Evolutionary conservation across 495 filamentous ascomycete species (phyloP).

Genomic region (Hypoxylon intermedium): DNA sequence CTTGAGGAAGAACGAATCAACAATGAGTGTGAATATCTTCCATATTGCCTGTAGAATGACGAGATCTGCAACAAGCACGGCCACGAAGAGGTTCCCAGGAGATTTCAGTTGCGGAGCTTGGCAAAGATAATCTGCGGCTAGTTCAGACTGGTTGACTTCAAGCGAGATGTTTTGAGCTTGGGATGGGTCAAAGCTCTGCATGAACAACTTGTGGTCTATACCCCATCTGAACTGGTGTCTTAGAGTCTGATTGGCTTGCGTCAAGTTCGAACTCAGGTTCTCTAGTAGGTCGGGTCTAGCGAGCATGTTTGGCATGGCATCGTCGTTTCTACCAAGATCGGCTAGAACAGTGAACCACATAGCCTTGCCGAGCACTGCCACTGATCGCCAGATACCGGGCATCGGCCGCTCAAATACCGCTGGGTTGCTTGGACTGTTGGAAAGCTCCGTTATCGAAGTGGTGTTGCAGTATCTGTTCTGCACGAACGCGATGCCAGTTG

Average conservation of each 20-base stretch:
- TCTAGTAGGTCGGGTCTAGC: constrained; percentile 25
- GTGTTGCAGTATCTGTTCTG: constrained; percentile 14
- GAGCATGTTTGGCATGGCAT: constrained; percentile 38
- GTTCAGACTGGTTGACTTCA: constrained; percentile 31
- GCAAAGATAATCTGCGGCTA: constrained; percentile 41
- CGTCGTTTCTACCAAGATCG: constrained; percentile 39
- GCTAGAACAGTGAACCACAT: constrained; percentile 42
- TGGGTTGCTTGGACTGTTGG: constrained; percentile 5
- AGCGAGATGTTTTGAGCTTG: constrained; percentile 22
- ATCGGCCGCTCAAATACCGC: constrained; percentile 6
- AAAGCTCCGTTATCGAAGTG: constrained; percentile 9
- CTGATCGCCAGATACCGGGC: constrained; percentile 37
- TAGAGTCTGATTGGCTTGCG: constrained; percentile 10
- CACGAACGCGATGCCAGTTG: constrained; percentile 14
- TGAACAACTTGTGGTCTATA: not conserved
- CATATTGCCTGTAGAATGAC: constrained; percentile 44
- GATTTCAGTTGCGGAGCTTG: constrained; percentile 44
- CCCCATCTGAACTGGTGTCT: constrained; percentile 14
- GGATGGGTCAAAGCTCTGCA: constrained; percentile 17
- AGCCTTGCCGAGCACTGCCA: constrained; percentile 38
- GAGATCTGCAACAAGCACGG: constrained; percentile 42
- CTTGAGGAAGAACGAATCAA: constrained; percentile 16
- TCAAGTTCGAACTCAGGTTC: constrained; percentile 35
- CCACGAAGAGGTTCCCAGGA: constrained; percentile 34
- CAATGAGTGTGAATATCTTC: constrained; percentile 26